phyloP scores from a whole-genome alignment of 1,139 yeast genomes.

The Saccharomyces pastorianus region DNA sequence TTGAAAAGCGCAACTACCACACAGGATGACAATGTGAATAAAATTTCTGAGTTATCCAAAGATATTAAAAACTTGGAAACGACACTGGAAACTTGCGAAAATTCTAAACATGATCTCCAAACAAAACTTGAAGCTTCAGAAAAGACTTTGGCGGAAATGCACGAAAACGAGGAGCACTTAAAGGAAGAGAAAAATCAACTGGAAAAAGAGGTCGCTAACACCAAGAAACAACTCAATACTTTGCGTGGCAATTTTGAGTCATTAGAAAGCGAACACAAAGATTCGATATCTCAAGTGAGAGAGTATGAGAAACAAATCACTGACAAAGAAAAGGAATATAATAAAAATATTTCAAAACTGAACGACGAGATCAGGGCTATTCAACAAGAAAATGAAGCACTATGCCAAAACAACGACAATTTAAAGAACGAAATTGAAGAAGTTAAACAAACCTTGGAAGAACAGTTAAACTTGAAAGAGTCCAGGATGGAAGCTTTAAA shows the following conservation, averaged over 20 bases:
- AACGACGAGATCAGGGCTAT: background rate
- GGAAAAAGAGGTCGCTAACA: background rate
- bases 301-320: background rate
- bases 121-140: conserved; percentile 5
- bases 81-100: conserved; percentile 1
- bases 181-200: background rate
- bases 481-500: background rate
- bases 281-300: background rate
- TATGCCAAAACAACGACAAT: background rate
- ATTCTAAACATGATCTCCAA: conserved; percentile 4
- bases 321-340: background rate
- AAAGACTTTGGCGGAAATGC: conserved; percentile 5
- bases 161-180: conserved; percentile 3
- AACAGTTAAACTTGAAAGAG: background rate
- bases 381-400: background rate
- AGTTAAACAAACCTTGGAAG: conserved; percentile 1
- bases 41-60: conserved; percentile 2
- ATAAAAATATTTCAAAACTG: background rate
- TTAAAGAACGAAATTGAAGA: background rate
- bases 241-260: conserved; percentile 1
- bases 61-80: conserved; percentile 5
- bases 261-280: background rate
- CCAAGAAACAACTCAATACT: background rate
- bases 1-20: background rate
- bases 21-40: background rate